Percentiles rank a stretch among this genome's conserved stretches.
Evolutionary conservation across 148 eudicot genomes (phyloP).

Genomic region (Vaccinium myrtillus): DNA sequence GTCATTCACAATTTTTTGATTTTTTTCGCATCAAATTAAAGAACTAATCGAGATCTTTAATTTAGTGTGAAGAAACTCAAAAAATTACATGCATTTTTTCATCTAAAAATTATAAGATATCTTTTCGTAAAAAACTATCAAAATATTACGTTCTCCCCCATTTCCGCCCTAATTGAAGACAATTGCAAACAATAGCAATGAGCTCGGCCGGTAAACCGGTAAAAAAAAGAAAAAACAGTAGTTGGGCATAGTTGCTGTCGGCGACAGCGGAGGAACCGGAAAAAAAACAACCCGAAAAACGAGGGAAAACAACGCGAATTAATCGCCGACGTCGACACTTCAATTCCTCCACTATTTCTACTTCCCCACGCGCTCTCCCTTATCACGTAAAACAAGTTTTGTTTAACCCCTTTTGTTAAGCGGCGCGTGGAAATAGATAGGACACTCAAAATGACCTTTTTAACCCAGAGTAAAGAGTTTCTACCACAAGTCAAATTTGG

Average conservation of each 20-base stretch:
- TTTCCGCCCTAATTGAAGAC: neutral
- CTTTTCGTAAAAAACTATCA: too few relatives aligned
- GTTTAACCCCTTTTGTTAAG: neutral
- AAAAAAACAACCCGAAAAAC: conserved; percentile 7
- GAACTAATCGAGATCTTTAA: too few relatives aligned
- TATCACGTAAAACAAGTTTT: neutral
- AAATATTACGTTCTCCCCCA: too few relatives aligned
- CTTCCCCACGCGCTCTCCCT: neutral
- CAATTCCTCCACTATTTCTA: neutral
- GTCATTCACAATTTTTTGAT: too few relatives aligned
- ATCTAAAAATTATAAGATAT: too few relatives aligned
- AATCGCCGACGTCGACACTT: conserved; percentile 13
- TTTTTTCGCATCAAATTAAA: too few relatives aligned
- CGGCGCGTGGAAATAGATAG: neutral
- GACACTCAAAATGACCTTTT: neutral
- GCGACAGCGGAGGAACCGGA: neutral
- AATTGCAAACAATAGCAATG: neutral
- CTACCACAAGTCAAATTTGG: neutral
- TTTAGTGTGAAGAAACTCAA: too few relatives aligned
- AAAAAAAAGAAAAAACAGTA: neutral
- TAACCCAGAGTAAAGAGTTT: neutral
- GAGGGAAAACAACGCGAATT: neutral
- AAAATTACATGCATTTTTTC: too few relatives aligned
- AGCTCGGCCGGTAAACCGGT: neutral
- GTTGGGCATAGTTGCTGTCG: neutral